These are phyloP conservation scores for Backusella morwellensis DNA, from an alignment of 192 early-diverging fungal genomes.

Conservation along the genomic window DNA sequence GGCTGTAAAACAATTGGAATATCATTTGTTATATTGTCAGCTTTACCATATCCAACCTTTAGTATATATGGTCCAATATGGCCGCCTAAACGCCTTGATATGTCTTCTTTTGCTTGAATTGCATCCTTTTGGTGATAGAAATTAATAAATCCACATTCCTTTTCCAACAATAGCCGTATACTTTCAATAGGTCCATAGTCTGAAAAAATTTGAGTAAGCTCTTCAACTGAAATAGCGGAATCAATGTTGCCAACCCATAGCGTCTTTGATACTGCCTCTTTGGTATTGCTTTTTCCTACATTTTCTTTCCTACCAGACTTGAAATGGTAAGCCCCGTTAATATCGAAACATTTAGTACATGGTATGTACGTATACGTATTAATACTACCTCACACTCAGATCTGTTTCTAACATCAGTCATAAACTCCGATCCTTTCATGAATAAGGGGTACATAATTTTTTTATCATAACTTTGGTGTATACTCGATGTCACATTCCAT, in stretches of 20 bases:
- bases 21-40: constrained; percentile 38
- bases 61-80: constrained; percentile 77
- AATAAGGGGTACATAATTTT: neutral
- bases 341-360: neutral
- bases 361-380: neutral
- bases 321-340: neutral
- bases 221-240: constrained; percentile 67
- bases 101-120: constrained; percentile 75
- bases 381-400: neutral
- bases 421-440: constrained; percentile 13
- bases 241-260: constrained; percentile 95
- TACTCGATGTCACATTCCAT: neutral
- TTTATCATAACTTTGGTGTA: neutral
- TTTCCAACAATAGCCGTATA: constrained; percentile 83
- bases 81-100: constrained; percentile 66
- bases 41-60: constrained; percentile 79
- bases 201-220: constrained; percentile 76
- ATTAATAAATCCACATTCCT: constrained; percentile 96
- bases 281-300: neutral
- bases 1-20: constrained; percentile 36
- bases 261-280: constrained; percentile 70
- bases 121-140: constrained; percentile 85
- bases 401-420: neutral
- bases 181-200: constrained; percentile 92
- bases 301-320: neutral